Evolutionary conservation across 768 basidiomycete genomes (phyloP), one percentile per base, ranked within the genome.

Genomic region (Sistotremastrum niveocremeum): DNA sequence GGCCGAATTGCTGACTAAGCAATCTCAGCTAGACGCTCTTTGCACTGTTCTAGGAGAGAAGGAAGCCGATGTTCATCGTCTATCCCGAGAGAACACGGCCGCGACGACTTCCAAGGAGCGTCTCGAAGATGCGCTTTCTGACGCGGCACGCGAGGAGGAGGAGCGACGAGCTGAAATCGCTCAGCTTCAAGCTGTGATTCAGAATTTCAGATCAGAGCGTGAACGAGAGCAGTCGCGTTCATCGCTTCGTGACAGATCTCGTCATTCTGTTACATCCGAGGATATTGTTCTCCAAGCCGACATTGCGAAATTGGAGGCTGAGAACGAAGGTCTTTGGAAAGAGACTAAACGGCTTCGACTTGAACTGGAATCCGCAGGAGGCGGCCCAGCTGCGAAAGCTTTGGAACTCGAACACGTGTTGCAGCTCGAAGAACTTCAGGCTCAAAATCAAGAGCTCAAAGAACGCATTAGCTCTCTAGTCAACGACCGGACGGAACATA

Each of bases 351-450:
- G 75, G 36, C 64, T 91, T n/a, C 69, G 74, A 0, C 56, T 83
- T 33, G 65, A 89, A 39, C 72, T 70, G 32, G 81, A 84, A 51
- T 85, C 80, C 12, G 20, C 20, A 20, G 20, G 20, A 20, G 20
- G 20, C 2, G 20, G 20, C 2, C 84, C 82, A 10, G 79, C 78
- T 45, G 72, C 79, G 8, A 81, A 80, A 54, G 84, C 87, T 0
- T 75, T 90, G 47, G 81, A 84, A 28, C 76, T 74, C 50, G 82
- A 81, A 11, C 82, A 80, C 54, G 84, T 90, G 39, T 65, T 75
- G 31, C 79, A 76, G 59, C 79, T 91, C 39, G 79, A 83, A 54
- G 69, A 78, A 51, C 65, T 94, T 46, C 81, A 88, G 62, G 71
- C 71, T 50, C 81, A 86, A 59, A 84, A 77, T 54, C 81, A 82